Evolutionary conservation across 2,329 filamentous ascomycete species (phyloP), one percentile per base, ranked within the genome.

Genomic region (Alternaria brassicae): DNA sequence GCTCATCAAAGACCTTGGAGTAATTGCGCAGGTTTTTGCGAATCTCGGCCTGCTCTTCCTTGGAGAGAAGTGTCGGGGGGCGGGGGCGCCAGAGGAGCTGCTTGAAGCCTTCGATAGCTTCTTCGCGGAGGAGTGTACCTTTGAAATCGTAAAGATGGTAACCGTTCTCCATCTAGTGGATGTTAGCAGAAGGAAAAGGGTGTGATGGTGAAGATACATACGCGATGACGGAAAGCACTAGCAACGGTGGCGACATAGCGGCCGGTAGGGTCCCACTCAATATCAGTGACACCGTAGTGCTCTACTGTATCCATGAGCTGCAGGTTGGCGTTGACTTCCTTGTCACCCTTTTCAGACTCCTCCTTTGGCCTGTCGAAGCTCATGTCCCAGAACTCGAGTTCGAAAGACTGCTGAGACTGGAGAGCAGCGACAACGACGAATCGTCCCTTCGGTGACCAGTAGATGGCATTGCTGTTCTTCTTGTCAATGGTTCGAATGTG

Each of bases 391-490:
- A 99, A 99, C 77, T 99, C 95, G 60, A 99, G 88, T 65, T 99
- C 95, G 66, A 92, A 96, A 81, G 89, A 94, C 80, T 97, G 92
- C 77, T 93, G 89, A 73, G 93, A 97, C 80, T 91, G 88, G 53
- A 99, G 92, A 10, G 95, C 96, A 53, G 93, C 95, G 55, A 99
- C 88, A 45, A 98, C 89, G 36, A 98, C 94, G 74, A 99, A 99
- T 48, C 95, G 90, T 53, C 95, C 95, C 79, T 90, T 92, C 23
- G 95, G 95, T 19, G 93, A 96, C 95, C 95, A 99, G 88, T 98
- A 98, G 75, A 99, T 99, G 67, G 92, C 93, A 76, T 99, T 99
- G 86, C 91, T 97, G 82, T 96, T 98, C 88, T 98, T 98, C 88
- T 98, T 98, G 73, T 99, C 95, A 56, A 97, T 85, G 8, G 93